Base-by-base conservation (phyloP, 768 basidiomycete genomes). In the Amyloporia xantha region DNA sequence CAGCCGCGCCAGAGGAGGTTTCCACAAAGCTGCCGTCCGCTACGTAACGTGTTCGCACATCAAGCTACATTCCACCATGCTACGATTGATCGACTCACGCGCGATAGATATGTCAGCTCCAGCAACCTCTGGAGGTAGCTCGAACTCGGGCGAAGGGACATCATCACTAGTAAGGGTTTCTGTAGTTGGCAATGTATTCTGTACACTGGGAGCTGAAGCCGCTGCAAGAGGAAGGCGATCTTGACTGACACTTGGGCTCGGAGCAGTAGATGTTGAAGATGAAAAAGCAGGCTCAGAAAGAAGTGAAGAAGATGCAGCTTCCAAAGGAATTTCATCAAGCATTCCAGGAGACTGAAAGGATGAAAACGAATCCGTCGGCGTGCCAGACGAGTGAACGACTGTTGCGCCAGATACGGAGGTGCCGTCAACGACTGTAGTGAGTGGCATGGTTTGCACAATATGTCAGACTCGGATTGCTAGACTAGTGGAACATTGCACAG, bases 1-100 rank as follows among this genome's bases (percentile, higher is more conserved):
- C 88, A 24, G 84, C 86, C 12, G 75, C 71, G 2, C 81, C 86
- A 44, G 83, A 87, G 4, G 87, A 78, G 1, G 86, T 91, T 59
- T 92, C 89, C 20, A 91, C 79, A 62, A 84, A 91, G 37, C 73
- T 84, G 49, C 79, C 81, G 60, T 91, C 85, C 56, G 76, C 88
- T 78, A n/a, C n/a, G n/a, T n/a, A n/a, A n/a, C n/a, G n/a, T n/a
- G n/a, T n/a, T n/a, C n/a, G 75, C 24, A 39, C 27, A 35, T 41
- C 25, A 41, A 24, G 13, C 4, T 24, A 23, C 19, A 42, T 20
- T 27, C 19, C 13, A 42, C 10, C 41, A 30, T 13, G 41, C 15
- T 33, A 20, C 13, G 19, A 36, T 10, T 15, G 35, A 37, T 41
- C 40, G 9, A 65, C 64, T 62, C 48, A 64, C 66, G 59, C 23